These are phyloP conservation scores for Vaucheria bursata DNA, from an alignment of 352 stramenopile species.

Conservation along the genomic window DNA sequence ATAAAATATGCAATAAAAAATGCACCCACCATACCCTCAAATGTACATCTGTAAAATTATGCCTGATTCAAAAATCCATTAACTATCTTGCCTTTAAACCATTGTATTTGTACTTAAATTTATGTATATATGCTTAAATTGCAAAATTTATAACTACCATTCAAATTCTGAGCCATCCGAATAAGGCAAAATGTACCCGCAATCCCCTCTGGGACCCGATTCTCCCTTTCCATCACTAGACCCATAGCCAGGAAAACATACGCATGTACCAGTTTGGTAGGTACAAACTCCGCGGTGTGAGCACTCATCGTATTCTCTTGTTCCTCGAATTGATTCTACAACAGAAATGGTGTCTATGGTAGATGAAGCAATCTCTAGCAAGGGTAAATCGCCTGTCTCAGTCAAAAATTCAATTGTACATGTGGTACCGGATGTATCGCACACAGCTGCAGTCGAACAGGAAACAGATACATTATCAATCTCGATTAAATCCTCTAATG, in stretches of 20 bases:
- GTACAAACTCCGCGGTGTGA: slow-evolving; percentile 37
- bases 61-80: too few species aligned
- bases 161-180: too few species aligned
- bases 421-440: background rate
- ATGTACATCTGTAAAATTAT: too few species aligned
- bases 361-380: background rate
- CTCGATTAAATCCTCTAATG: slow-evolving; percentile 64
- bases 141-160: too few species aligned
- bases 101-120: too few species aligned
- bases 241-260: slow-evolving; percentile 41
- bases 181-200: slow-evolving; percentile 14
- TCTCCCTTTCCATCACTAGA: slow-evolving; percentile 44
- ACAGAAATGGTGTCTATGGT: background rate
- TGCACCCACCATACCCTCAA: too few species aligned
- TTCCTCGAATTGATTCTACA: slow-evolving; percentile 5
- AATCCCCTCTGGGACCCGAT: slow-evolving; percentile 37
- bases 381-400: slow-evolving; percentile 36
- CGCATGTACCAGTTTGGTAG: slow-evolving; percentile 24
- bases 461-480: slow-evolving; percentile 63
- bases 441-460: slow-evolving; percentile 9
- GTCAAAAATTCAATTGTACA: slow-evolving; percentile 56
- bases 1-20: too few species aligned
- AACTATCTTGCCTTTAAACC: too few species aligned
- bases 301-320: slow-evolving; percentile 33
- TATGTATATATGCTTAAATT: too few species aligned